phyloP scores from a whole-genome alignment of 2,329 filamentous ascomycete species.

The Paraconiothyrium sp. region DNA sequence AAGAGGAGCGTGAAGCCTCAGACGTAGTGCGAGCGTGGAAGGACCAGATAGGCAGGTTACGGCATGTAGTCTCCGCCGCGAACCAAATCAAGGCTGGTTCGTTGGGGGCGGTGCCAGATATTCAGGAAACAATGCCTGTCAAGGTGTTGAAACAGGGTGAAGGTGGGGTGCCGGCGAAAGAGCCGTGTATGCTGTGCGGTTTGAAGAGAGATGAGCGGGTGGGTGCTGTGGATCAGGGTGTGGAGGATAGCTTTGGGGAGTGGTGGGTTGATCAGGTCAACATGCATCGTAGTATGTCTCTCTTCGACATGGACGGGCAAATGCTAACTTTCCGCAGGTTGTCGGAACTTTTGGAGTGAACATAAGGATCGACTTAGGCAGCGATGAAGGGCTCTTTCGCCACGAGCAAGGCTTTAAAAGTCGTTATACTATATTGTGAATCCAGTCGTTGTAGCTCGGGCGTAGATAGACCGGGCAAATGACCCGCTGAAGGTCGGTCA shows the following conservation, averaged over 20 bases:
- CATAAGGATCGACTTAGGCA: slow-evolving; percentile 76
- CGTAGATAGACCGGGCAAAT: too few species aligned
- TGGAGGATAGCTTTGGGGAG: slow-evolving; percentile 93
- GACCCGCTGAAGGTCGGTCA: too few species aligned
- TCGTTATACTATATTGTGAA: too few species aligned
- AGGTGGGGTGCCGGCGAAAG: slow-evolving; percentile 76
- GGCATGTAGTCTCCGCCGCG: slow-evolving; percentile 74
- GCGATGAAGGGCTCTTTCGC: slow-evolving; percentile 57
- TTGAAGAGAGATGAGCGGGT: slow-evolving; percentile 88
- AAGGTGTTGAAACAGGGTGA: slow-evolving; percentile 68
- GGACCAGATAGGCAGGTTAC: slow-evolving; percentile 76
- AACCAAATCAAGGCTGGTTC: slow-evolving; percentile 60
- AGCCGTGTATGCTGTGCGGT: slow-evolving; percentile 85
- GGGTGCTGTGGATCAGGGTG: slow-evolving; percentile 74
- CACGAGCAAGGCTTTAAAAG: neutral
- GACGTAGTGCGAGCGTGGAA: slow-evolving; percentile 82
- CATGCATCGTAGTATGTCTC: slow-evolving; percentile 70
- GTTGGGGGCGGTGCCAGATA: slow-evolving; percentile 69
- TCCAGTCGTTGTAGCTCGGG: too few species aligned
- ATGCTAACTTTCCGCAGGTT: slow-evolving; percentile 59
- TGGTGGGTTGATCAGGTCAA: slow-evolving; percentile 84
- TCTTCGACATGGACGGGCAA: neutral
- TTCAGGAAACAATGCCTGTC: slow-evolving; percentile 74
- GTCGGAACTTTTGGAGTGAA: slow-evolving; percentile 84
- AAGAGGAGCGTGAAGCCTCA: slow-evolving; percentile 84